These are phyloP conservation scores for Paracoccidioides lutzii DNA, from an alignment of 2,329 filamentous ascomycete genomes.

Conservation along the genomic window DNA sequence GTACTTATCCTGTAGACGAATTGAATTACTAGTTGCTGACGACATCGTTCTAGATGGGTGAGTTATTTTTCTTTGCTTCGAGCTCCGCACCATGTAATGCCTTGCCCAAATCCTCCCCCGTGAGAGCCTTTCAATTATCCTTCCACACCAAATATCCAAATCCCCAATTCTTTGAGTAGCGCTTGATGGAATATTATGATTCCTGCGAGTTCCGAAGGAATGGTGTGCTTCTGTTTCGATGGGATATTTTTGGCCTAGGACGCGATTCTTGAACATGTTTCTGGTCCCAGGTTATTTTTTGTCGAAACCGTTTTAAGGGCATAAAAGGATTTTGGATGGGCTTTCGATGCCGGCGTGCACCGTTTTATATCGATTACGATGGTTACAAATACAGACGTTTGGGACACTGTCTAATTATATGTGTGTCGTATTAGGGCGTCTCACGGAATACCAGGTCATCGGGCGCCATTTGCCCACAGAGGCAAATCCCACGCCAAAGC, in stretches of 20 bases:
- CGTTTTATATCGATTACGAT: slow-evolving; percentile 1
- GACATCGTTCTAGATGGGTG: slow-evolving; percentile 45
- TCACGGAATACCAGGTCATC: slow-evolving; percentile 99
- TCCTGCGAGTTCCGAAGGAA: neutral
- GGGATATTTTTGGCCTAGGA: neutral
- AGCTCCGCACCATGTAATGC: slow-evolving; percentile 8
- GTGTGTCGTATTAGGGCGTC: slow-evolving; percentile 60
- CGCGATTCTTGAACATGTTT: neutral
- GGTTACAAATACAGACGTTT: neutral
- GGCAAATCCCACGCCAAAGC: slow-evolving; percentile 89
- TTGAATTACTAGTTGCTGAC: slow-evolving; percentile 18
- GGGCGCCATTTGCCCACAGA: slow-evolving; percentile 98
- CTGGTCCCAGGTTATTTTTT: neutral
- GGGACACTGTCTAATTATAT: slow-evolving; percentile 22
- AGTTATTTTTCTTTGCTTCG: slow-evolving; percentile 30
- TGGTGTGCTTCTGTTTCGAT: neutral
- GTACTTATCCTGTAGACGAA: slow-evolving; percentile 11
- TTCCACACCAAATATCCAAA: neutral
- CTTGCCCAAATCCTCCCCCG: slow-evolving; percentile 18
- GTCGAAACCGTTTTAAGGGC: neutral
- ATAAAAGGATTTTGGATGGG: neutral
- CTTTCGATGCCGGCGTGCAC: neutral
- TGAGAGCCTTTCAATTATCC: slow-evolving; percentile 6
- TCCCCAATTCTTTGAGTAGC: neutral
- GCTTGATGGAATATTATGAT: neutral